Conservation (phyloP, 1,284 basidiomycete species). For the Melampsora occidentalis region DNA sequence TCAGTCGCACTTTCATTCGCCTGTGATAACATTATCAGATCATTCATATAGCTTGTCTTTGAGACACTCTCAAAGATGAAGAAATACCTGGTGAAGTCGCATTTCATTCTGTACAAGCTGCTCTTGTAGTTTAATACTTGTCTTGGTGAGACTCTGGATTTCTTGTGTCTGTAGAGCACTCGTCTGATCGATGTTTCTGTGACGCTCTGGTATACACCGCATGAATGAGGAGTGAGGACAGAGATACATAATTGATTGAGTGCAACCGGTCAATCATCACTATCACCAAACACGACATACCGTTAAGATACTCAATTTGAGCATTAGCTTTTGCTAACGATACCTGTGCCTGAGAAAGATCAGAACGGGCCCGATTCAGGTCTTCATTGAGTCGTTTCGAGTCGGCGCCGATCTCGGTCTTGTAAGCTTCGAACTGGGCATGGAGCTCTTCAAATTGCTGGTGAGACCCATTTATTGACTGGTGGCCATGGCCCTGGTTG, state of each 20-base stretch:
- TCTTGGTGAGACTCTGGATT: conserved; percentile 51
- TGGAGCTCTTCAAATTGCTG: conserved; percentile 66
- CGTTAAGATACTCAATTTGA: conserved; percentile 63
- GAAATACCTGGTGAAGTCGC: conserved; percentile 57
- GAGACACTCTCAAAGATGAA: background rate
- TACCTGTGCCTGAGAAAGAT: conserved; percentile 65
- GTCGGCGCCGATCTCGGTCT: conserved; percentile 71
- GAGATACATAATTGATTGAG: conserved; percentile 20
- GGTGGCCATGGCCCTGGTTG: background rate
- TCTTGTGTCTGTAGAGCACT: conserved; percentile 66
- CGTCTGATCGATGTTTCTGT: conserved; percentile 65
- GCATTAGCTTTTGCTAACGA: conserved; percentile 75
- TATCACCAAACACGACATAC: conserved; percentile 17
- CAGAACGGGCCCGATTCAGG: conserved; percentile 63
- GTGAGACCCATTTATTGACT: conserved; percentile 49
- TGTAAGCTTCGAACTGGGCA: conserved; percentile 71
- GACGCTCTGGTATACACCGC: conserved; percentile 63
- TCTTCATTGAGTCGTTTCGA: conserved; percentile 69
- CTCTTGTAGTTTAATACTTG: conserved; percentile 51
- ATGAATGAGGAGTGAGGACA: conserved; percentile 62
- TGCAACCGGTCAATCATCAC: background rate
- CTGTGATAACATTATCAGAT: conserved; percentile 56
- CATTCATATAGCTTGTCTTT: too few species aligned
- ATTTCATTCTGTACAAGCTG: conserved; percentile 53
- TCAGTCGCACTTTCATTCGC: conserved; percentile 65